Base-by-base conservation (phyloP, 768 basidiomycete genomes). In the Lyophyllum semitale region DNA sequence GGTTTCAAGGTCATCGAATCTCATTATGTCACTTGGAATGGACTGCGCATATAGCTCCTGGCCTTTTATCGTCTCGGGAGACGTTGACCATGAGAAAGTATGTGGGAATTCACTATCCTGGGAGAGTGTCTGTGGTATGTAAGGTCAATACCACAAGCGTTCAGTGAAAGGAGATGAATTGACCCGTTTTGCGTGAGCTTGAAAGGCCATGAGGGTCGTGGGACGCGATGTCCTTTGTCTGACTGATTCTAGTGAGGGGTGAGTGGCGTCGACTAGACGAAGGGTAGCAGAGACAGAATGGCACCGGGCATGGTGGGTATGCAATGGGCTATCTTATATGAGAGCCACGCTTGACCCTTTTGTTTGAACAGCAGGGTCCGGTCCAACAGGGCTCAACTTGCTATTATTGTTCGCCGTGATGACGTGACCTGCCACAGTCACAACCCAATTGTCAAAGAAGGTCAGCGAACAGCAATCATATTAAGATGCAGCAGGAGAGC, bases 21-120 rank as follows among this genome's bases (percentile, higher is more conserved):
- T 52, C 25, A 59, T 52, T 20, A 71, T 61, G 44, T 71, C 70
- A 42, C 59, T 68, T 1, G 68, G 67, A 53, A 69, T 62, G 42
- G 58, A 61, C 45, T 68, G 67, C 1, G 60, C 49, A 18, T 54
- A 64, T 18, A 63, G 50, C 35, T 62, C 51, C 22, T 53, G 63
- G 33, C 52, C 57, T 40, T 63, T 62, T 54, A 37, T 43, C 20
- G 64, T 63, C 41, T 58, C 59, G 29, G 53, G 47, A 38, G 67
- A 59, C 3, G 66, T 63, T 12, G 68, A 65, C 71, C 70, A 72
- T 33, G 65, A 66, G 30, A 71, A 45, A 4, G 70, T 66, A 43
- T 66, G 67, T 11, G 69, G 64, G 38, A 69, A 68, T 47, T 70
- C 68, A 46, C 61, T 69, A 57, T 66, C 66, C 26, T 51, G 55